Evolutionary conservation across 805 yeast genomes (phyloP), one percentile per base, ranked within the genome.

Genomic region (Yamadazyma scolyti): DNA sequence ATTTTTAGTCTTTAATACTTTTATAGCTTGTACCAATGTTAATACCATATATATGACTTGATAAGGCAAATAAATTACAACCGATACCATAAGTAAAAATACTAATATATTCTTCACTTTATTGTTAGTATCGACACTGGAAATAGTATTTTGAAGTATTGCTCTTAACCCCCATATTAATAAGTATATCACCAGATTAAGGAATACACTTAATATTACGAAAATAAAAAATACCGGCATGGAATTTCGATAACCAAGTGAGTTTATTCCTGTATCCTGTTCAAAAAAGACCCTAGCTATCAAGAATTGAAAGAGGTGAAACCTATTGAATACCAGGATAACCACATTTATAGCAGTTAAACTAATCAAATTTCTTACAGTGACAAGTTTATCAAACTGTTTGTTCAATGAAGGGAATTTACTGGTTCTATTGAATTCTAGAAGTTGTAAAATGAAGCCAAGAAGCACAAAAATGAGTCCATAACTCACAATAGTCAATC

Each of bases 11-110:
- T 65, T 69, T 3, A 80, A 27, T 19, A 76, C 69, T 16, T 75
- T 73, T n/a, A 70, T 46, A 1, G 62, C 42, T 50, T 86, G 95
- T 2, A 82, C 69, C 8, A 76, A 16, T 27, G 76, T 62, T 26
- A 81, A 69, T 6, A 83, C 68, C 6, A 77, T 60, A 46, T 71
- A 85, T 2, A 85, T 89, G 50, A 87, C 71, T 50, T 88, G 96
- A 48, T 79, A 88, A 0, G 96, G 96, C 9, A 85, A 58, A 48
- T 79, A 82, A 15, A 80, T 20, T 9, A 34, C 11, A 2, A 40
- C 43, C 18, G 30, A 34, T 16, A 28, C 17, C 20, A 38, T 25
- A 14, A 36, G 21, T 10, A 33, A 17, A 14, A 27, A 34, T 4
- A 31, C 19, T 8, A 30, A 27, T n/a, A 32, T 24, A 6, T 21